These are phyloP conservation scores for Juglanconis oblonga DNA, from an alignment of 2,329 filamentous ascomycete genomes.

Conservation along the genomic window DNA sequence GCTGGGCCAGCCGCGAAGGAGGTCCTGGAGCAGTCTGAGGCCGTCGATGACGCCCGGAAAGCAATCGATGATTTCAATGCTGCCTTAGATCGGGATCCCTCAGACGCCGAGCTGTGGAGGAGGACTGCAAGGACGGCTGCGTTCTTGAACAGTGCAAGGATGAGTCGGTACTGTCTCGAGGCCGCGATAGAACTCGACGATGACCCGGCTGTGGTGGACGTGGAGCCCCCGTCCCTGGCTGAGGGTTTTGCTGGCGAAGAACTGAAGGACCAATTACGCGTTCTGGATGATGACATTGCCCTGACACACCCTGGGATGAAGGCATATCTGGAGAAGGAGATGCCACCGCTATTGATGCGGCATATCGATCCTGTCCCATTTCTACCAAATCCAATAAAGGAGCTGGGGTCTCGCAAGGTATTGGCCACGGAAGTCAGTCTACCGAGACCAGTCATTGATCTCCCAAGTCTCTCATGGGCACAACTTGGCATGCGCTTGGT, in stretches of 20 bases:
- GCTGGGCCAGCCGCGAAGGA: conserved; percentile 24
- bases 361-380: conserved; percentile 62
- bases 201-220: conserved; percentile 59
- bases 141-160: conserved; percentile 53
- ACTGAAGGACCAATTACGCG: conserved; percentile 51
- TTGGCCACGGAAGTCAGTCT: conserved; percentile 18
- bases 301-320: conserved; percentile 59
- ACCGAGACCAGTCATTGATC: conserved; percentile 26
- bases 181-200: conserved; percentile 66
- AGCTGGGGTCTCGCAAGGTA: conserved; percentile 30
- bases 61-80: conserved; percentile 56
- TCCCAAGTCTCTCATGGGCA: conserved; percentile 38
- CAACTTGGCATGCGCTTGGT: conserved; percentile 41
- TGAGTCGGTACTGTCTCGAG: conserved; percentile 62
- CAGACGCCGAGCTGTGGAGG: conserved; percentile 65
- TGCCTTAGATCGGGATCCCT: conserved; percentile 63
- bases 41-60: conserved; percentile 37
- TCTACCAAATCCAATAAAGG: conserved; percentile 50
- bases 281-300: conserved; percentile 54
- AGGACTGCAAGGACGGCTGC: conserved; percentile 56
- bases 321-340: conserved; percentile 50
- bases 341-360: conserved; percentile 50
- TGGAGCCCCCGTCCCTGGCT: conserved; percentile 60
- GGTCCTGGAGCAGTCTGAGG: conserved; percentile 35
- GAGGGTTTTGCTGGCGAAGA: conserved; percentile 63